Conservation (phyloP, 148 eudicot species). For the Limonium bicolor region DNA sequence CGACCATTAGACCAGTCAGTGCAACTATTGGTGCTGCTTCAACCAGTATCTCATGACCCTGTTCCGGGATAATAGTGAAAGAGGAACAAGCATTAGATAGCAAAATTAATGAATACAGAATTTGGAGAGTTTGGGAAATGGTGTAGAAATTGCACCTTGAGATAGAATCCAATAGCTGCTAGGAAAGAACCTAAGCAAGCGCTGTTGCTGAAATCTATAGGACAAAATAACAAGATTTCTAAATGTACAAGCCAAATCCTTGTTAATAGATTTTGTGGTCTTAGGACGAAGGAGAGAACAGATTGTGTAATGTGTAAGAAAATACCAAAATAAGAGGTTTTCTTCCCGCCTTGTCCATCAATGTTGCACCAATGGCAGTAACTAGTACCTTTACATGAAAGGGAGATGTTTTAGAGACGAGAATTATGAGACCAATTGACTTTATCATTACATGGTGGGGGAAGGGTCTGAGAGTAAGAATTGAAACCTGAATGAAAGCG, state of each 20-base stretch:
- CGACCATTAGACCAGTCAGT: constrained; percentile 3
- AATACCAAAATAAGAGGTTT: constrained; percentile 39
- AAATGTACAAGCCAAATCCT: neutral
- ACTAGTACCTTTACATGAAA: constrained; percentile 33
- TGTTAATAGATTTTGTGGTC: neutral
- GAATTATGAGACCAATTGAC: too few species aligned
- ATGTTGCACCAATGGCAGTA: constrained; percentile 20
- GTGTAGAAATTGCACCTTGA: neutral
- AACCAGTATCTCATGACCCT: neutral
- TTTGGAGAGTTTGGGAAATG: too few species aligned
- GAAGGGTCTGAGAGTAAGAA: too few species aligned
- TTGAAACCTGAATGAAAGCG: neutral
- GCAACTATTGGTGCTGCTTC: neutral
- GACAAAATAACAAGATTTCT: neutral
- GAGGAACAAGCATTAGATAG: neutral
- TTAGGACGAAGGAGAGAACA: neutral
- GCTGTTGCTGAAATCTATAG: constrained; percentile 5
- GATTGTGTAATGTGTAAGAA: neutral
- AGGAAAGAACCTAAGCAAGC: neutral
- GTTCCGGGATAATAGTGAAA: neutral
- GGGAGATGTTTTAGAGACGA: too few species aligned
- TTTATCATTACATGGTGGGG: too few species aligned
- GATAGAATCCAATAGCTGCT: constrained; percentile 4
- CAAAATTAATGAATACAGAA: neutral
- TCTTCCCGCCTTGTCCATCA: constrained; percentile 48